Evolutionary conservation across 306 rosid species (phyloP).

Genomic region (Cucurbita maxima): DNA sequence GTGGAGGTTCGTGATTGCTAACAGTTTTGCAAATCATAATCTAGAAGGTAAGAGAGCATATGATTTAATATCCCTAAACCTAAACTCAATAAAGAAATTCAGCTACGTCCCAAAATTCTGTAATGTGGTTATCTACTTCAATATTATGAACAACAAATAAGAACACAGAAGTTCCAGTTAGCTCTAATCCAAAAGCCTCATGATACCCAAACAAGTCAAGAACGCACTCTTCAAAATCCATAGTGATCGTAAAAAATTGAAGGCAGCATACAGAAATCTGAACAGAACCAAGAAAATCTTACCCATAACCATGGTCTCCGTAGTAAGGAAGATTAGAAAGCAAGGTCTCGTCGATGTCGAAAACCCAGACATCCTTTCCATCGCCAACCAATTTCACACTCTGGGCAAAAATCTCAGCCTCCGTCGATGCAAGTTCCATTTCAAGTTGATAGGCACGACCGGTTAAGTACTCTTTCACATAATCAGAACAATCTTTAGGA

Average conservation of each 20-base stretch:
- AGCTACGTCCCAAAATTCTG: too few relatives aligned
- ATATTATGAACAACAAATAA: not conserved
- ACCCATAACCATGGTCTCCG: constrained; percentile 66
- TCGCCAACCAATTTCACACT: constrained; percentile 34
- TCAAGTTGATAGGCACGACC: constrained; percentile 44
- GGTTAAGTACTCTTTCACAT: constrained; percentile 46
- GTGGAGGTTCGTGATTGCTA: too few relatives aligned
- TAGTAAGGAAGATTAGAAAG: constrained; percentile 88
- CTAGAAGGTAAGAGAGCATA: too few relatives aligned
- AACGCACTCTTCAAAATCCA: not conserved
- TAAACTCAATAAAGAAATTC: too few relatives aligned
- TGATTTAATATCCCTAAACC: too few relatives aligned
- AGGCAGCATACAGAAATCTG: not conserved
- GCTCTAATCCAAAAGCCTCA: not conserved
- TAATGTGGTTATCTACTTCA: not conserved
- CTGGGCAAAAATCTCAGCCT: constrained; percentile 42
- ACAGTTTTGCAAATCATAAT: too few relatives aligned
- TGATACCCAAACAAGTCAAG: not conserved
- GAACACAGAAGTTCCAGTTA: not conserved
- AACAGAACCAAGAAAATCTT: not conserved
- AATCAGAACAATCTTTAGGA: constrained; percentile 44
- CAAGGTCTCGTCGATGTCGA: constrained; percentile 77
- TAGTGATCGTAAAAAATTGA: not conserved
- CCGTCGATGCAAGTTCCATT: constrained; percentile 40
- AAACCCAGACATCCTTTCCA: constrained; percentile 73